Evolutionary conservation across 352 stramenopile genomes (phyloP), one percentile per base, ranked within the genome.

Genomic region (Pythium grandisporangium): DNA sequence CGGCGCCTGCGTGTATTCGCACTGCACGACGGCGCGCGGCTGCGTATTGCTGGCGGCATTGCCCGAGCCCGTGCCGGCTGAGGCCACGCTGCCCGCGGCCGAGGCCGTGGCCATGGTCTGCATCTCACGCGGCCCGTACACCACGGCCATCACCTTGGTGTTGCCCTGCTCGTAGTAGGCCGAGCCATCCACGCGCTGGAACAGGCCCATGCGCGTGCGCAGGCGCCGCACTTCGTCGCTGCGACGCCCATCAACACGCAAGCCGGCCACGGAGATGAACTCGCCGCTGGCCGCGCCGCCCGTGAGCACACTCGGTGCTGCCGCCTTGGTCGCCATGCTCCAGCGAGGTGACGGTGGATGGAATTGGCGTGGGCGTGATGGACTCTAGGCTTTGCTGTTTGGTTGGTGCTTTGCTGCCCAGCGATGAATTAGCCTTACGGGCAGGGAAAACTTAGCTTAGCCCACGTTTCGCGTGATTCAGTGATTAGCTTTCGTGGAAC

Each of bases 141-240:
- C 79, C 7, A 91, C 79, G 3, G 78, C 83, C 33, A 96, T 58
- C 20, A 96, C 75, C 49, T 96, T 94, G 44, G 83, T 95, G 59
- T 93, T 88, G 34, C 84, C 84, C 62, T 95, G 81, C 46, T 94
- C 77, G 36, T 83, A 74, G 55, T 93, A 93, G 17, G 75, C 66
- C 7, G 84, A 96, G 11, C 84, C 84, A 53, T 96, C 84, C 30
- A 88, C 80, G 42, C 79, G 74, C 53, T 70, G 69, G 53, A 95
- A 90, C 29, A 93, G 68, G 1, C 84, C 84, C 45, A 96, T 83
- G 17, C 71, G 70, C 50, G 71, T 80, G 52, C 81, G 73, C 25
- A 96, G 63, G 49, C 83, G 77, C 5, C 84, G 80, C 37, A 92
- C 71, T 37, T 96, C 84, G 19, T 93, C 62, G 14, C 72, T 80